Evolutionary conservation across 2,329 filamentous ascomycete genomes (phyloP).

Genomic region (Fusarium nanum): DNA sequence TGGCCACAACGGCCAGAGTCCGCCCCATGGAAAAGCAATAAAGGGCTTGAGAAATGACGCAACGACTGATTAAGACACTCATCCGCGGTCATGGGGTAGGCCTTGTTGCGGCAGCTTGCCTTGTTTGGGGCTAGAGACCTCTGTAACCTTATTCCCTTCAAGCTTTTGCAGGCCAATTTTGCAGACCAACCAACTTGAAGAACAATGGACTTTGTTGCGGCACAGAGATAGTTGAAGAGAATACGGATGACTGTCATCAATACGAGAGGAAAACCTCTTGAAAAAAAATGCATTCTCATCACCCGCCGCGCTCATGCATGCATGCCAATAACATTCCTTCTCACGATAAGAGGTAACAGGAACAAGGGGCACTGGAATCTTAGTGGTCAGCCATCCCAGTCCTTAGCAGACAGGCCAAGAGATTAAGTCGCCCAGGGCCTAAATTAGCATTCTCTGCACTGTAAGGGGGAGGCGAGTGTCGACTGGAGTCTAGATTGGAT

Average conservation of each 20-base stretch:
- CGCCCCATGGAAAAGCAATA: constrained; percentile 7
- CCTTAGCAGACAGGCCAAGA: constrained; percentile 12
- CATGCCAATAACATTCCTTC: neutral
- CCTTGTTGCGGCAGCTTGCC: constrained; percentile 23
- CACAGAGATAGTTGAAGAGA: neutral
- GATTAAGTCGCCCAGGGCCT: constrained; percentile 5
- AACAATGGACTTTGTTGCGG: neutral
- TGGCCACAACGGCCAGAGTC: neutral
- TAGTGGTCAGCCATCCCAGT: neutral
- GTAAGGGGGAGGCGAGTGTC: constrained; percentile 17
- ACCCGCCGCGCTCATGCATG: neutral
- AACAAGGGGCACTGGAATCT: neutral
- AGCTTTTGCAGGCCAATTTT: constrained; percentile 21
- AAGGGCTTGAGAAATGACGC: constrained; percentile 21
- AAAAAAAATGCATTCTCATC: neutral
- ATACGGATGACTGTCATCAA: neutral
- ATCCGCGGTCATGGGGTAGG: constrained; percentile 2
- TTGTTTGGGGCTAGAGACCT: constrained; percentile 28
- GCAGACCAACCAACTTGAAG: neutral
- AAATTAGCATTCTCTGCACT: constrained; percentile 1
- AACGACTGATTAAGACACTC: constrained; percentile 15
- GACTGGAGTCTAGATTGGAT: neutral
- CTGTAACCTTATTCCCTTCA: constrained; percentile 34
- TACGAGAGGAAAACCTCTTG: neutral
- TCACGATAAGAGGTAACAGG: neutral